Conservation (phyloP, 2,329 filamentous ascomycete species). For the Chaetomiaceae sp. region DNA sequence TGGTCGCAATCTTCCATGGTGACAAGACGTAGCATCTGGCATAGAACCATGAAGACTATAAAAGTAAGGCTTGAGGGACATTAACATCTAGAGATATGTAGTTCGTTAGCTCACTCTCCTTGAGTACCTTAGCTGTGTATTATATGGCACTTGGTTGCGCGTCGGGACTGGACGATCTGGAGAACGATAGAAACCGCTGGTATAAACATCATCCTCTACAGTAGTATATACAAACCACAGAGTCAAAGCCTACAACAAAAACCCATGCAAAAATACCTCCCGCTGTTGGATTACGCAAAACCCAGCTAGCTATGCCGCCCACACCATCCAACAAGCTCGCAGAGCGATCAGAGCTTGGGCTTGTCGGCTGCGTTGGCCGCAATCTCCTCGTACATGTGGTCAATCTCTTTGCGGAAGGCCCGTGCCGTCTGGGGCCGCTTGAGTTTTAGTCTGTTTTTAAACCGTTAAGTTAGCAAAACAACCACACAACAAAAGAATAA, state of each 20-base stretch:
- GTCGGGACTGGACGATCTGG: no score
- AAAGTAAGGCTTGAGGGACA: no score
- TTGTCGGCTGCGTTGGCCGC: conserved; percentile 37
- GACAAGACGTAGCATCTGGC: no score
- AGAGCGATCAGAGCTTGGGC: conserved; percentile 42
- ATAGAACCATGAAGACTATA: no score
- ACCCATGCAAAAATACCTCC: neutral
- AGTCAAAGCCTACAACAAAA: neutral
- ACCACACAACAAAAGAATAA: no score
- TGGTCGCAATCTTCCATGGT: no score
- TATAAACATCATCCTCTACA: neutral
- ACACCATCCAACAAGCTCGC: neutral
- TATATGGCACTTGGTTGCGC: no score
- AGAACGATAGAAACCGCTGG: neutral
- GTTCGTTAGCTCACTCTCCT: no score
- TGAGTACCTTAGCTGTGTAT: no score
- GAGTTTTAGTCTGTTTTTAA: conserved; percentile 48
- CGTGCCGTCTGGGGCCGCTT: conserved; percentile 55
- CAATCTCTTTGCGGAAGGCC: conserved; percentile 50
- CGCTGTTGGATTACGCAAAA: neutral
- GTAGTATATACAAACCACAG: neutral
- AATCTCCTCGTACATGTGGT: conserved; percentile 54
- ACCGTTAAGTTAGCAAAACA: no score
- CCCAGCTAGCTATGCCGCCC: neutral
- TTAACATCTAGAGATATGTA: no score